These are phyloP conservation scores for Solanum megistacrolobum DNA, from an alignment of 257 asterid species.

Conservation along the genomic window DNA sequence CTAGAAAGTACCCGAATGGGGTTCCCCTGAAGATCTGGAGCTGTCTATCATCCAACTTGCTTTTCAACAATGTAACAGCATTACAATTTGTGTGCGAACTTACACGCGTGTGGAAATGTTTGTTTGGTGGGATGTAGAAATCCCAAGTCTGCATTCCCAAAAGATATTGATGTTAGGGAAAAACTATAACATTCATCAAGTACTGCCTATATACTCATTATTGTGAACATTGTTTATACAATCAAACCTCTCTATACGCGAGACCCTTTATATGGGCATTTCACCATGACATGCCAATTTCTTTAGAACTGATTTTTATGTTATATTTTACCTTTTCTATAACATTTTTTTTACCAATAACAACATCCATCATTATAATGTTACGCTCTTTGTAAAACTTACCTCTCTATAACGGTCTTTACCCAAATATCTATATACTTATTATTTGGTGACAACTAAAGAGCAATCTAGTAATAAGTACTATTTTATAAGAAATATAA, in stretches of 20 bases:
- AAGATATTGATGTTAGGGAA: not conserved
- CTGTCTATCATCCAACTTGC: not conserved
- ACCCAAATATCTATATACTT: not conserved
- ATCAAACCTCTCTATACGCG: not conserved
- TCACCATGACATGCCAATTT: not conserved
- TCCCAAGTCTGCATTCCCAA: not conserved
- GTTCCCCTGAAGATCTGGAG: not conserved
- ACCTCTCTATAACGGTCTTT: not conserved
- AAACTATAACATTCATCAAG: not conserved
- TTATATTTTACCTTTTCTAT: not conserved
- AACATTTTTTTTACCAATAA: not conserved
- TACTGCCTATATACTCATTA: not conserved
- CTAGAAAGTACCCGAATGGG: not conserved
- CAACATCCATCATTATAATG: not conserved
- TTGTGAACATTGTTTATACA: not conserved
- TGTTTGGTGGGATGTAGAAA: not conserved
- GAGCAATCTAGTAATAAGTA: not conserved
- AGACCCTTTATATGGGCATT: not conserved
- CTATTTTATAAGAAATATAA: not conserved
- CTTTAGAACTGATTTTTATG: not conserved
- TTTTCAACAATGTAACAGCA: not conserved
- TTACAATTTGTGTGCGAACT: slow-evolving; percentile 1
- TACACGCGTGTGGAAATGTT: not conserved
- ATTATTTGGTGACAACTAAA: not conserved
- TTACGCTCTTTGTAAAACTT: not conserved